Base-by-base conservation (phyloP, 345 rosid species). In the Bruguiera gymnorhiza region DNA sequence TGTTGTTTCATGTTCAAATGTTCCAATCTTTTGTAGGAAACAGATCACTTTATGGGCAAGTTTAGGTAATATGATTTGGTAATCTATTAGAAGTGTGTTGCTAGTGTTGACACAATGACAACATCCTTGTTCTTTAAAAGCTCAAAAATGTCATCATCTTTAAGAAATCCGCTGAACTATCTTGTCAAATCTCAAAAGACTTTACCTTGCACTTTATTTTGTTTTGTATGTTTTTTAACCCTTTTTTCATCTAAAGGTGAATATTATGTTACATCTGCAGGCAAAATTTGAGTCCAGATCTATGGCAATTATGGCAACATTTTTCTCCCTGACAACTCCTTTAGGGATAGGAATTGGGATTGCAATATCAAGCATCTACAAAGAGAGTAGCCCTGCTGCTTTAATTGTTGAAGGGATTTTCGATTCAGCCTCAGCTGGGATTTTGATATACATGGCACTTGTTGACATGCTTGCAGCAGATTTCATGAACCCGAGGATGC, bases 391-490 rank as follows among this genome's bases (percentile, higher is more conserved):
- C 70, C 72, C 87, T 6, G 82, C 82, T 1, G 83, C 88, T 3
- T 60, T 86, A 16, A 80, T 82, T 52, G 84, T 91, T 18, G 85
- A 83, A 72, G 97, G 95, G n/a, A 66, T 78, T 39, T 77, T 89
- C 67, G 77, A 85, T 18, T 81, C 92, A 24, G 91, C 91, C 10
- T 83, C 95, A 1, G 85, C 91, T 46, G 97, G 95, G 65, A 86
- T 91, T 20, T 79, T 91, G 70, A 85, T 84, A 10, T 89, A 89
- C 73, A 87, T 89, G 97, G 86, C 97, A 21, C 87, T 91, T 3
- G 97, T 91, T n/a, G 95, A 91, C 66, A 80, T 91, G n/a, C 74
- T 87, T 23, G 97, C 97, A 20, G 71, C 84, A 30, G 95, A 89
- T 74, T 87, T 89, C 62, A 82, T 86, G 83, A 83, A 70, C 61